phyloP scores from a whole-genome alignment of 2,329 filamentous ascomycete species.

The Aurifilum marmelostoma region DNA sequence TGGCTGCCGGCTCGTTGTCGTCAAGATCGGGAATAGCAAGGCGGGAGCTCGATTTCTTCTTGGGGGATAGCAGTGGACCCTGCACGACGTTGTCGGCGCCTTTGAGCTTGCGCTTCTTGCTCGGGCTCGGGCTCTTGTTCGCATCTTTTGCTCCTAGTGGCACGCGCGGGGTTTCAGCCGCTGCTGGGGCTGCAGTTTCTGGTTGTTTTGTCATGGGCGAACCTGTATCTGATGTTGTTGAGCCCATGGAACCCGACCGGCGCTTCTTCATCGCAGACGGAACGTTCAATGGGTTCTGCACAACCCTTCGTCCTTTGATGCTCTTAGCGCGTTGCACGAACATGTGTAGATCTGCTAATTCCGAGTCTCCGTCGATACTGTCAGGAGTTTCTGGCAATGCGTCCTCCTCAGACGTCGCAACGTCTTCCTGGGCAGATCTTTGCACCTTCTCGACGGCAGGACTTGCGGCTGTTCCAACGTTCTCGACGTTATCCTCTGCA shows the following conservation, averaged over 20 bases:
- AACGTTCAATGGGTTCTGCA: not conserved
- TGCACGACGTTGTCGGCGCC: constrained; percentile 14
- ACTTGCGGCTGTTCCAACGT: not conserved
- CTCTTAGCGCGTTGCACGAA: constrained; percentile 40
- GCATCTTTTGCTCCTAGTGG: constrained; percentile 41
- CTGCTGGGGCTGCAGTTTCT: constrained; percentile 16
- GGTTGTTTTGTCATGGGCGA: constrained; percentile 35
- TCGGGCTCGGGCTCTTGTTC: constrained; percentile 44
- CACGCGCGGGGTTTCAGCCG: constrained; percentile 31
- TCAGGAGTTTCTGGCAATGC: not conserved
- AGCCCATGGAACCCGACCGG: constrained; percentile 35
- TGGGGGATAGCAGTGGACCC: constrained; percentile 12
- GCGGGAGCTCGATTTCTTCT: constrained; percentile 30
- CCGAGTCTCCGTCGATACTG: constrained; percentile 38
- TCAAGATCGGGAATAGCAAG: constrained; percentile 35
- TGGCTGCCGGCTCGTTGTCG: constrained; percentile 34
- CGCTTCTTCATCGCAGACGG: constrained; percentile 32
- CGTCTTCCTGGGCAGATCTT: not conserved
- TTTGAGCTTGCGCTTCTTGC: constrained; percentile 43
- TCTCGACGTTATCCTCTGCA: not conserved
- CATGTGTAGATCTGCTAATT: constrained; percentile 40
- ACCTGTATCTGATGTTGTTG: constrained; percentile 35
- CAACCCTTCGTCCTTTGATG: constrained; percentile 13
- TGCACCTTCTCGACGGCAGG: not conserved
- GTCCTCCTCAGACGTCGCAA: not conserved